phyloP scores from a whole-genome alignment of 345 rosid species.

The Pelargonium nanum region DNA sequence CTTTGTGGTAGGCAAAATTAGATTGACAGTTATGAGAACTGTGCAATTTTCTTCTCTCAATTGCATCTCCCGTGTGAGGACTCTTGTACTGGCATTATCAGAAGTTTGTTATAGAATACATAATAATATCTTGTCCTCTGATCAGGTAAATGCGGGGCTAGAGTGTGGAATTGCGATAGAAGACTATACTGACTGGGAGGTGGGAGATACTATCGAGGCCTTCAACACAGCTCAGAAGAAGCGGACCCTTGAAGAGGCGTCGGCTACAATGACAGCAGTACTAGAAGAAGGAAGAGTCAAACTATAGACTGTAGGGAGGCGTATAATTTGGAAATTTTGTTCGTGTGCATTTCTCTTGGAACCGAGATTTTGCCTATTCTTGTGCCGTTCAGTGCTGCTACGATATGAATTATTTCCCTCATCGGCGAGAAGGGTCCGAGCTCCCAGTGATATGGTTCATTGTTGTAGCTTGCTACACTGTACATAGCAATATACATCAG shows the following conservation, averaged over 20 bases:
- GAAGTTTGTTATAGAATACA: conserved; percentile 1
- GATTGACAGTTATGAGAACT: no score
- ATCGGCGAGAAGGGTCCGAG: no score
- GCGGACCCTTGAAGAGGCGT: conserved; percentile 93
- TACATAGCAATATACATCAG: no score
- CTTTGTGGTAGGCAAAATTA: no score
- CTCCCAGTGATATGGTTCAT: no score
- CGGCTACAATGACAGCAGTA: conserved; percentile 88
- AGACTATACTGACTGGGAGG: conserved; percentile 63
- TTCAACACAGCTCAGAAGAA: conserved; percentile 62
- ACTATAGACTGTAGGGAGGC: no score
- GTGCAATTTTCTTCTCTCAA: neutral
- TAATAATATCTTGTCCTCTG: conserved; percentile 1
- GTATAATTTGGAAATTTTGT: no score
- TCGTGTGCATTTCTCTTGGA: no score
- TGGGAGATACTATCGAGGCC: conserved; percentile 67
- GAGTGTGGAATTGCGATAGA: conserved; percentile 82
- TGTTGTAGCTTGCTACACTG: no score
- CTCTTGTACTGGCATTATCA: neutral
- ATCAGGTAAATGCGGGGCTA: conserved; percentile 68
- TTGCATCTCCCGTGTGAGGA: neutral
- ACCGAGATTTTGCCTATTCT: no score
- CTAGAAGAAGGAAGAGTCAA: conserved; percentile 52
- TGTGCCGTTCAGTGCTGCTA: no score
- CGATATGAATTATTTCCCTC: no score